Percentiles rank a stretch among this genome's conserved stretches.
Evolutionary conservation across 352 stramenopile species (phyloP).

Genomic region (Aphanomyces stellatus): DNA sequence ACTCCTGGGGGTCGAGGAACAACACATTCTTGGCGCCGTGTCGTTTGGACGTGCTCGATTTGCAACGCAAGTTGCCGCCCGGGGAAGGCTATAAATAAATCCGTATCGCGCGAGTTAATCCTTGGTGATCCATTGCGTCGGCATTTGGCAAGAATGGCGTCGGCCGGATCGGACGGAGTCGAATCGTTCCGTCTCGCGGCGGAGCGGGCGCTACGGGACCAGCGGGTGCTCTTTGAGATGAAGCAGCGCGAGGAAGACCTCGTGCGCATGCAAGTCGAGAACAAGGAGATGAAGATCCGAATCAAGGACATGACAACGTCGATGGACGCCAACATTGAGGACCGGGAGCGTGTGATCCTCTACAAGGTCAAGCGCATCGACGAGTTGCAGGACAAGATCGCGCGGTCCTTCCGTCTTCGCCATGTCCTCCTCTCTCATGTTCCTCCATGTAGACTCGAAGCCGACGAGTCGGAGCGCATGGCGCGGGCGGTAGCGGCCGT

Average conservation of each 20-base stretch:
- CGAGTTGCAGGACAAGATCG: slow-evolving; percentile 35
- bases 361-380: slow-evolving; percentile 64
- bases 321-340: slow-evolving; percentile 47
- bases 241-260: slow-evolving; percentile 34
- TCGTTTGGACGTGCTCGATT: too few relatives aligned
- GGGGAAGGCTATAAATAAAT: too few relatives aligned
- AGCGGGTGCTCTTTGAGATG: slow-evolving; percentile 55
- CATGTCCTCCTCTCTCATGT: too few relatives aligned
- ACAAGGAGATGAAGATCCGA: slow-evolving; percentile 26
- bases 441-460: not conserved
- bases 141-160: not conserved
- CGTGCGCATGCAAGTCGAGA: slow-evolving; percentile 30
- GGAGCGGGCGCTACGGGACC: slow-evolving; percentile 52
- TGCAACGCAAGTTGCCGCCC: too few relatives aligned
- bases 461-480: not conserved
- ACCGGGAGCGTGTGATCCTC: slow-evolving; percentile 52
- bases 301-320: slow-evolving; percentile 34
- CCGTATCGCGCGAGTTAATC: too few relatives aligned
- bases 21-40: too few relatives aligned
- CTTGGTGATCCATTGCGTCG: too few relatives aligned
- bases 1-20: too few relatives aligned
- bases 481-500: not conserved
- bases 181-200: slow-evolving; percentile 61
- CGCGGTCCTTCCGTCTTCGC: not conserved
- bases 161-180: slow-evolving; percentile 24